phyloP scores from a whole-genome alignment of 2,329 filamentous ascomycete species.

The Fusarium sororula region DNA sequence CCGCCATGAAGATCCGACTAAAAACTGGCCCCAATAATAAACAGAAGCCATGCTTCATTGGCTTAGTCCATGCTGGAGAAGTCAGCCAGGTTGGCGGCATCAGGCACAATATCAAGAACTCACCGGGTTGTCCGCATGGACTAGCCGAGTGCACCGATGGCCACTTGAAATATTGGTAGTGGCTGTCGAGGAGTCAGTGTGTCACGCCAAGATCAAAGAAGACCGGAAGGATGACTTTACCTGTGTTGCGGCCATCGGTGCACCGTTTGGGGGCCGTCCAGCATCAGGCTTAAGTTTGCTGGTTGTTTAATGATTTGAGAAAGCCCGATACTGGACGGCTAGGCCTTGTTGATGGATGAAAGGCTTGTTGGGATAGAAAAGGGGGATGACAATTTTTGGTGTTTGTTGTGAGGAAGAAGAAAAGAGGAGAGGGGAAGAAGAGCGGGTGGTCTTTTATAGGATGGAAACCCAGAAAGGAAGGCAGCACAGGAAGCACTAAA shows the following conservation, averaged over 20 bases:
- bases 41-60: neutral
- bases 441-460: neutral
- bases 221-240: neutral
- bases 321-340: neutral
- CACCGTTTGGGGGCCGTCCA: neutral
- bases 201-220: neutral
- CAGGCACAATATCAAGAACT: neutral
- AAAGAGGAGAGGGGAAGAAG: neutral
- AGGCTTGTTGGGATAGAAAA: neutral
- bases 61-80: neutral
- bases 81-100: neutral
- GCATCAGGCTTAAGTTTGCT: neutral
- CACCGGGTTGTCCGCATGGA: neutral
- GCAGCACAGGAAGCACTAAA: neutral
- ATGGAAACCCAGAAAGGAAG: neutral
- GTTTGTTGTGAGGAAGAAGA: neutral
- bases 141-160: neutral
- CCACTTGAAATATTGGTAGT: neutral
- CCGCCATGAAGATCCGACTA: neutral
- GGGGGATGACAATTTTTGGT: neutral
- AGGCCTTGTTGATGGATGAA: neutral
- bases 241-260: neutral
- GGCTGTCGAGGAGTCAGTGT: neutral
- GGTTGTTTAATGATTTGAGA: neutral
- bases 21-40: neutral